Conservation (phyloP, 441 rosid genomes). For the Adansonia rubrostipa region DNA sequence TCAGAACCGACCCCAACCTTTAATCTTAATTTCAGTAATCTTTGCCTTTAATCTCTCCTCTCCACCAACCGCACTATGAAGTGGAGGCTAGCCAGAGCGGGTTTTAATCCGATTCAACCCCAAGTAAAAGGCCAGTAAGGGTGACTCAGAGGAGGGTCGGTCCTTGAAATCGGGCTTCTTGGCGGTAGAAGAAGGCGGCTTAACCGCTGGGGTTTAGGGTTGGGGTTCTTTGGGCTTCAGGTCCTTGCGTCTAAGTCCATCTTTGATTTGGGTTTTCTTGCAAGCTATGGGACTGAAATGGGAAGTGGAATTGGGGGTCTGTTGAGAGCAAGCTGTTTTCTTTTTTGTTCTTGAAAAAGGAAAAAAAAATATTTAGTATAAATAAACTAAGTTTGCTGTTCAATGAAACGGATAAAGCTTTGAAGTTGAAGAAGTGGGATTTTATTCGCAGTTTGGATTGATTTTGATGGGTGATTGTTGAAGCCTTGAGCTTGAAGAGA, state of each 20-base stretch:
- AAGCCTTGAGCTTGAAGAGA: neutral
- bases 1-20: no score
- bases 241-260: slow-evolving; percentile 63
- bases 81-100: slow-evolving; percentile 65
- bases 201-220: slow-evolving; percentile 27
- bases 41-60: no score
- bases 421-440: neutral
- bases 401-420: neutral
- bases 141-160: slow-evolving; percentile 67
- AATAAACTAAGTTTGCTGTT: neutral
- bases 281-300: slow-evolving; percentile 42
- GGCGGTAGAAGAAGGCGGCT: slow-evolving; percentile 34
- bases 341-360: neutral
- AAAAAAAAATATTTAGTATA: neutral
- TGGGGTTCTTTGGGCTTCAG: slow-evolving; percentile 50
- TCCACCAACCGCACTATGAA: no score
- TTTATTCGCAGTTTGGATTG: neutral
- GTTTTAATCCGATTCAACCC: slow-evolving; percentile 94
- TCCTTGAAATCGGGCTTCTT: slow-evolving; percentile 50
- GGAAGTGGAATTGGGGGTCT: slow-evolving; percentile 28
- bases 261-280: slow-evolving; percentile 60
- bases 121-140: slow-evolving; percentile 83
- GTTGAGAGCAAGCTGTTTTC: slow-evolving; percentile 19
- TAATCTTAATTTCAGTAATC: no score
- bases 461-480: neutral